Evolutionary conservation across 805 yeast genomes (phyloP).

Genomic region (Candida hungchunana): DNA sequence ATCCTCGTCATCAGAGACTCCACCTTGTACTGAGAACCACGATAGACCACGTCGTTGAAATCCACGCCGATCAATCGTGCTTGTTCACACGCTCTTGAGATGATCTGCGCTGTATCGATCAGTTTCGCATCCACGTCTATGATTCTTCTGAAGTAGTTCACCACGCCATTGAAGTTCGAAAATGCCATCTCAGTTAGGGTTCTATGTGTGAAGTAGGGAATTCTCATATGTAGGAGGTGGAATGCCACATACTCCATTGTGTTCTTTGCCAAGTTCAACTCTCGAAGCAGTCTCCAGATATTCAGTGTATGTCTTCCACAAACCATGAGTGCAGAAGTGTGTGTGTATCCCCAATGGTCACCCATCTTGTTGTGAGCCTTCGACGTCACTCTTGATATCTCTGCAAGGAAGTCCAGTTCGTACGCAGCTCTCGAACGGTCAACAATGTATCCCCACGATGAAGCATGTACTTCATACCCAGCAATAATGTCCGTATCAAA

Average conservation of each 20-base stretch:
- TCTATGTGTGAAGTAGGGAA: slow-evolving; percentile 56
- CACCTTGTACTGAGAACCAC: slow-evolving; percentile 94
- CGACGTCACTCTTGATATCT: slow-evolving; percentile 54
- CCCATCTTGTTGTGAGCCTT: slow-evolving; percentile 49
- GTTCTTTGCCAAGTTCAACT: slow-evolving; percentile 59
- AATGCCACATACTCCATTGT: slow-evolving; percentile 73
- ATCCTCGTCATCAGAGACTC: slow-evolving; percentile 78
- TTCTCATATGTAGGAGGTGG: slow-evolving; percentile 58
- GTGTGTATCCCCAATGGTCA: slow-evolving; percentile 78
- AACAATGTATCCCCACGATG: slow-evolving; percentile 87
- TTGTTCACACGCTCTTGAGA: slow-evolving; percentile 72
- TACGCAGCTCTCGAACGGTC: slow-evolving; percentile 50
- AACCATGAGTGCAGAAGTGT: slow-evolving; percentile 63
- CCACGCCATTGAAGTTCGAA: slow-evolving; percentile 31
- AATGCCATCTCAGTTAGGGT: slow-evolving; percentile 47
- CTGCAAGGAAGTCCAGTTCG: slow-evolving; percentile 50
- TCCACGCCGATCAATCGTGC: slow-evolving; percentile 87
- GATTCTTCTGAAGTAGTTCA: slow-evolving; percentile 44
- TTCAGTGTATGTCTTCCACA: slow-evolving; percentile 83
- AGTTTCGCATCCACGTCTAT: slow-evolving; percentile 36
- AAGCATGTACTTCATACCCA: slow-evolving; percentile 76
- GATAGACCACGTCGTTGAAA: slow-evolving; percentile 75
- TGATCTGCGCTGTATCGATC: slow-evolving; percentile 54
- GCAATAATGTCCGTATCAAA: slow-evolving; percentile 85
- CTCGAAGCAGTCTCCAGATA: slow-evolving; percentile 77